Conservation (phyloP, 2,329 filamentous ascomycete species). For the Aspergillus phoenicis region DNA sequence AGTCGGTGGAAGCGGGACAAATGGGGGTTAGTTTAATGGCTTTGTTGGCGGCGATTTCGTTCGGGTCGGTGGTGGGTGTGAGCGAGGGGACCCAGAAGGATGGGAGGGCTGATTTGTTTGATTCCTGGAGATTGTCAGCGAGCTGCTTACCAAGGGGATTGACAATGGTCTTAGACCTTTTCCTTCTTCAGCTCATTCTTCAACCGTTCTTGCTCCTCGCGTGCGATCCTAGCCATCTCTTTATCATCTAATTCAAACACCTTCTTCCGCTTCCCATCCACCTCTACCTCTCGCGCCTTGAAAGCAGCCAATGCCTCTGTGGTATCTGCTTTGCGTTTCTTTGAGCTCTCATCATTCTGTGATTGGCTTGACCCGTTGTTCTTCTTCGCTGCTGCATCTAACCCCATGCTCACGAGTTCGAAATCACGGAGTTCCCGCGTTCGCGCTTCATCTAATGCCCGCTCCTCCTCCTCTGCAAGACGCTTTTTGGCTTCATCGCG, state of each 20-base stretch:
- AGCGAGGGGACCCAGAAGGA: slow-evolving; percentile 93
- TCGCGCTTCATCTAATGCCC: slow-evolving; percentile 69
- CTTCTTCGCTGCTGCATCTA: slow-evolving; percentile 33
- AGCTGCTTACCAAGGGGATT: not conserved
- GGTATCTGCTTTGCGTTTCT: slow-evolving; percentile 34
- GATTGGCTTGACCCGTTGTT: slow-evolving; percentile 12
- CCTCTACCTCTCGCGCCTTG: slow-evolving; percentile 31
- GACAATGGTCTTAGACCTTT: slow-evolving; percentile 54
- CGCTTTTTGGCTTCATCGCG: slow-evolving; percentile 65
- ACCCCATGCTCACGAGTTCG: slow-evolving; percentile 78
- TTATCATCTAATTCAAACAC: slow-evolving; percentile 81
- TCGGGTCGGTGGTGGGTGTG: slow-evolving; percentile 66
- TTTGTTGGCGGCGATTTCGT: slow-evolving; percentile 60
- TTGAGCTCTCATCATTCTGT: slow-evolving; percentile 19
- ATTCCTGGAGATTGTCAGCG: slow-evolving; percentile 42
- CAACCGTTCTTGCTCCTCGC: slow-evolving; percentile 69
- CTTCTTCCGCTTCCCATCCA: slow-evolving; percentile 62
- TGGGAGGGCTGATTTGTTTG: slow-evolving; percentile 68
- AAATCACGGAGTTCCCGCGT: slow-evolving; percentile 76
- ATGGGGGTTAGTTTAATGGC: slow-evolving; percentile 68
- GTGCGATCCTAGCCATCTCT: slow-evolving; percentile 70
- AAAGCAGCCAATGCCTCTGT: slow-evolving; percentile 31
- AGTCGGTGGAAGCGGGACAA: slow-evolving; percentile 72
- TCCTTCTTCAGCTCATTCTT: slow-evolving; percentile 72
- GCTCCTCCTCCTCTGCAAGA: slow-evolving; percentile 59